Percentiles rank a stretch among this genome's conserved stretches.
Evolutionary conservation across 2,329 filamentous ascomycete species (phyloP).

Genomic region (Ceratocystis papillata): DNA sequence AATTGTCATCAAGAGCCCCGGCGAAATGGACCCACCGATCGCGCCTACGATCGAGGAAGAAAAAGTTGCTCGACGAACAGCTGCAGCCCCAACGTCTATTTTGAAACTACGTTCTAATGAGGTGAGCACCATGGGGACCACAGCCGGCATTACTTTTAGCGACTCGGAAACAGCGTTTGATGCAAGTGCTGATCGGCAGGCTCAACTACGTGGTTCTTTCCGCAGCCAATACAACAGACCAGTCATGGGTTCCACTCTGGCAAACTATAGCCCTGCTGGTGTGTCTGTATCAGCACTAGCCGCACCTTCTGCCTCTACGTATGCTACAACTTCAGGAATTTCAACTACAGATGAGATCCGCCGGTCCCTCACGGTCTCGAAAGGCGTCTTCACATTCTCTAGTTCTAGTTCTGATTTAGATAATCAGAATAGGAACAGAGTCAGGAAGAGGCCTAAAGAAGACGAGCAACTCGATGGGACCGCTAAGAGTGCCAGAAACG

Average conservation of each 20-base stretch:
- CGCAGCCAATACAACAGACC: slow-evolving; percentile 28
- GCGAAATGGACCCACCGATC: slow-evolving; percentile 17
- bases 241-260: slow-evolving; percentile 26
- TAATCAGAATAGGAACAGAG: neutral
- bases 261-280: neutral
- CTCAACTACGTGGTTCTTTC: slow-evolving; percentile 9
- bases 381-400: neutral
- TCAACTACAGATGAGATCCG: slow-evolving; percentile 22
- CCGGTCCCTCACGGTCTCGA: slow-evolving; percentile 14
- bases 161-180: neutral
- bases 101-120: slow-evolving; percentile 28
- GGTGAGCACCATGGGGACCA: too few relatives aligned
- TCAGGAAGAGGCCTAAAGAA: slow-evolving; percentile 9
- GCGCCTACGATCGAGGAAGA: slow-evolving; percentile 33
- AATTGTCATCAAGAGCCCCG: slow-evolving; percentile 29
- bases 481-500: neutral
- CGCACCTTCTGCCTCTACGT: neutral
- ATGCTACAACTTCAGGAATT: slow-evolving; percentile 1
- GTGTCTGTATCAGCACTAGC: slow-evolving; percentile 5
- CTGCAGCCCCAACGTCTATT: slow-evolving; percentile 31
- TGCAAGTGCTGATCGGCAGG: slow-evolving; percentile 21
- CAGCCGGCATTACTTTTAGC: neutral
- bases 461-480: neutral
- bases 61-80: slow-evolving; percentile 31
- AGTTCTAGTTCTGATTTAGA: too few relatives aligned